These are phyloP conservation scores for Aureobasidium sp. DNA, from an alignment of 2,329 filamentous ascomycete genomes.

Conservation along the genomic window DNA sequence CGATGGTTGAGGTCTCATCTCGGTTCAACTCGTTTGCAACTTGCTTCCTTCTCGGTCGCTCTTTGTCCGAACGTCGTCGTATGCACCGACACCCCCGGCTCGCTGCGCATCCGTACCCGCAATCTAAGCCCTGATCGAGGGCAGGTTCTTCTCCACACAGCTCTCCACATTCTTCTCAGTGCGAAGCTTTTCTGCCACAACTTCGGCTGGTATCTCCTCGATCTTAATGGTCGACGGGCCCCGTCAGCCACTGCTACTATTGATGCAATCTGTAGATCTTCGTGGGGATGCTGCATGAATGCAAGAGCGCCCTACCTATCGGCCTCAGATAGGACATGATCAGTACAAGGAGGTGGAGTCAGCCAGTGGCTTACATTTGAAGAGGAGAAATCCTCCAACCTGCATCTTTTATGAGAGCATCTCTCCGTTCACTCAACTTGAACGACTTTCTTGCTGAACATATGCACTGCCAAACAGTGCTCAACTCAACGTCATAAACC, in stretches of 20 bases:
- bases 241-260: no score
- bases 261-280: neutral
- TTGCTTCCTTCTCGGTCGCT: neutral
- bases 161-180: neutral
- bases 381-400: neutral
- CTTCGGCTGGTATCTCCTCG: neutral
- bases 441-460: neutral
- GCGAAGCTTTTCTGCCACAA: neutral
- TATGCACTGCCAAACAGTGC: no score
- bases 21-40: constrained; percentile 2
- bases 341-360: neutral
- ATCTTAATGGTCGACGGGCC: neutral
- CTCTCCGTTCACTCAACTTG: no score
- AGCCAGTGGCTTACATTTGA: neutral
- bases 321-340: neutral
- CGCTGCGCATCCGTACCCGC: neutral
- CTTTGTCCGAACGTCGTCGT: neutral
- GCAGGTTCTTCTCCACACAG: neutral
- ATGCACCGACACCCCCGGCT: neutral
- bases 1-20: neutral
- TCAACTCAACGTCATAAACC: neutral
- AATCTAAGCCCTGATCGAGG: neutral
- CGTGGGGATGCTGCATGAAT: neutral
- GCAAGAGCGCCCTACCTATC: neutral
- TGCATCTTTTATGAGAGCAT: neutral